Evolutionary conservation across 495 filamentous ascomycete genomes (phyloP).

Genomic region (Penicillium odoratum): DNA sequence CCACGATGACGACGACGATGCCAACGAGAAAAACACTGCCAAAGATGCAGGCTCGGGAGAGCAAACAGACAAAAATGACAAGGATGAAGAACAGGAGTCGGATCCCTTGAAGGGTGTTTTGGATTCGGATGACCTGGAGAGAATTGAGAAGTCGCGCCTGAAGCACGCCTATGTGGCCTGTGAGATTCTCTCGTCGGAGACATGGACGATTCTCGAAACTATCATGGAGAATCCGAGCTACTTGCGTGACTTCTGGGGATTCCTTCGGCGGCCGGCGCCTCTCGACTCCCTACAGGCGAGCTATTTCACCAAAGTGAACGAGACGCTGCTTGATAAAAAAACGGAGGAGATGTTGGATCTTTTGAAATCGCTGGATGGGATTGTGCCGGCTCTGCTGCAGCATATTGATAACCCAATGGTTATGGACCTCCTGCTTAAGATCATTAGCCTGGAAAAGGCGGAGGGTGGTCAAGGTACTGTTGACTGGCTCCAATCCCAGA

Average conservation of each 20-base stretch:
- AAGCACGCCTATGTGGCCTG: conserved; percentile 90
- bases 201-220: conserved; percentile 92
- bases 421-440: conserved; percentile 96
- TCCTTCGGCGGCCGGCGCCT: conserved; percentile 73
- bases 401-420: conserved; percentile 98
- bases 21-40: conserved; percentile 43
- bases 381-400: conserved; percentile 80
- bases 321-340: conserved; percentile 93
- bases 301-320: conserved; percentile 99
- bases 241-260: conserved; percentile 86
- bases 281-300: conserved; percentile 91
- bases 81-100: conserved; percentile 36
- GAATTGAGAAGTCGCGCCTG: conserved; percentile 79
- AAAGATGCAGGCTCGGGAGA: conserved; percentile 32
- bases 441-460: conserved; percentile 92
- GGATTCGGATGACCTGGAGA: conserved; percentile 64
- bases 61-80: conserved; percentile 11
- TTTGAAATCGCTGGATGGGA: conserved; percentile 76
- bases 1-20: conserved; percentile 57
- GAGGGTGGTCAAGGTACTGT: conserved; percentile 92
- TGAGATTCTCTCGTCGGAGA: conserved; percentile 92
- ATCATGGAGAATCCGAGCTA: conserved; percentile 79
- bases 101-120: conserved; percentile 50
- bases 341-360: conserved; percentile 93
- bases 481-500: conserved; percentile 92